Evolutionary conservation across 202 grass and related monocot species (phyloP), one percentile per base, ranked within the genome.

Genomic region (Carex arenaria): DNA sequence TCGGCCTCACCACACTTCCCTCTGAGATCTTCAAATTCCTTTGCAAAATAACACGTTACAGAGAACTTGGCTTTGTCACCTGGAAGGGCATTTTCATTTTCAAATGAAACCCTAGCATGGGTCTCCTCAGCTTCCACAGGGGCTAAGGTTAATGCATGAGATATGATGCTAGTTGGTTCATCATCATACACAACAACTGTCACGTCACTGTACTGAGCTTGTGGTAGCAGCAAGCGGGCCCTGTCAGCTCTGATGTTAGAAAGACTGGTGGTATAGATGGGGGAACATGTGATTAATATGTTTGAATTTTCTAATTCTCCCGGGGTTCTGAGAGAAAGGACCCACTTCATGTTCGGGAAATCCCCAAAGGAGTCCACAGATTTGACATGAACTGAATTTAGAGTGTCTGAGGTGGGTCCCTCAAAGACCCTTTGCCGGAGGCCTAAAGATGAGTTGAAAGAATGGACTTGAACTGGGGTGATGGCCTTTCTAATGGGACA

Each of bases 141-240:
- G n/a, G 78, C 84, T 67, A 82, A 87, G 78, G 85, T 81, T 87
- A 97, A 85, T 51, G 84, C 92, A 83, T 94, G 94, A 43, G 92
- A 93, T 67, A 97, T 85, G 79, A 94, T 88, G 70, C 95, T 94
- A 52, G 92, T 93, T 30, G 92, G 92, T 70, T 97, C 95, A 9
- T 93, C 89, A 87, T 97, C 92, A 91, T 97, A 97, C 32, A 97
- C 87, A 79, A 90, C 80, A 87, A 97, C 76, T 69, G 85, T 76
- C 81, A 82, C 71, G 88, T 93, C 83, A 85, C 84, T 86, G 61
- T 66, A 87, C 71, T 83, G 67, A 59, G 82, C 82, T 85, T 89
- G 92, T 63, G 90, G 94, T 36, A 92, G 83, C 55, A 97, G 83
- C 63, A 97, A 43, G 15, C 95, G 87, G 64, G 89, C 92, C 45